phyloP scores from a whole-genome alignment of 2,329 filamentous ascomycete genomes.

The Aspergillus intermedius region DNA sequence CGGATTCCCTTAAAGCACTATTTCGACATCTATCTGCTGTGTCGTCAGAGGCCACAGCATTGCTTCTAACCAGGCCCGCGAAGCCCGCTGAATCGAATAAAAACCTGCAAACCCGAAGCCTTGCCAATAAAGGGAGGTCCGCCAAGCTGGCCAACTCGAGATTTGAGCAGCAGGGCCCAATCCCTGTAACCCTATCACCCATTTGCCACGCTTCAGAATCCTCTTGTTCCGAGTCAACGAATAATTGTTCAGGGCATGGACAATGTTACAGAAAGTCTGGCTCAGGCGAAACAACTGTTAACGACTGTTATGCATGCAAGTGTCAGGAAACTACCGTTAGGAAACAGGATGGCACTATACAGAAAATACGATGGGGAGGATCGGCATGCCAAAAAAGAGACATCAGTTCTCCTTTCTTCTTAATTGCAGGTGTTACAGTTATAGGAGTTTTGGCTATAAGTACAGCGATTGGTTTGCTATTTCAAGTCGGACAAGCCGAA shows the following conservation, averaged over 20 bases:
- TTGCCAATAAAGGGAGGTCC: constrained; percentile 1
- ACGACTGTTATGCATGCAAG: constrained; percentile 69
- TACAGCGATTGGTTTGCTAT: constrained; percentile 71
- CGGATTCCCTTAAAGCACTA: constrained; percentile 40
- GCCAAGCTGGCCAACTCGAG: constrained; percentile 1
- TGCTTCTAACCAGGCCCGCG: constrained; percentile 44
- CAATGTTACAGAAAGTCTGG: constrained; percentile 63
- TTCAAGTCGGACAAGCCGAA: constrained; percentile 76
- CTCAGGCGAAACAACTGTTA: constrained; percentile 28
- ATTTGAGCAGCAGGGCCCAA: constrained; percentile 13
- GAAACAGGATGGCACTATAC: constrained; percentile 44
- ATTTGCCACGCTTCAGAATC: constrained; percentile 68
- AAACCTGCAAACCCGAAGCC: constrained; percentile 1
- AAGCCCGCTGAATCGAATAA: background rate
- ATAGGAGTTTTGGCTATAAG: constrained; percentile 61
- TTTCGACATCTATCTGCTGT: constrained; percentile 43
- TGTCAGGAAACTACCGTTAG: constrained; percentile 57
- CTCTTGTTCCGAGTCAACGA: constrained; percentile 63
- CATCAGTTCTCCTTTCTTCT: constrained; percentile 79
- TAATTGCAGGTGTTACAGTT: constrained; percentile 70
- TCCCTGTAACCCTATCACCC: constrained; percentile 52
- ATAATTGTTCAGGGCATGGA: constrained; percentile 78
- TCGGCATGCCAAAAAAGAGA: constrained; percentile 86
- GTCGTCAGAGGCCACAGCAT: constrained; percentile 46
- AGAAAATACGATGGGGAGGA: constrained; percentile 73